Base-by-base conservation (phyloP, 805 yeast genomes). In the Candida patagonica region DNA sequence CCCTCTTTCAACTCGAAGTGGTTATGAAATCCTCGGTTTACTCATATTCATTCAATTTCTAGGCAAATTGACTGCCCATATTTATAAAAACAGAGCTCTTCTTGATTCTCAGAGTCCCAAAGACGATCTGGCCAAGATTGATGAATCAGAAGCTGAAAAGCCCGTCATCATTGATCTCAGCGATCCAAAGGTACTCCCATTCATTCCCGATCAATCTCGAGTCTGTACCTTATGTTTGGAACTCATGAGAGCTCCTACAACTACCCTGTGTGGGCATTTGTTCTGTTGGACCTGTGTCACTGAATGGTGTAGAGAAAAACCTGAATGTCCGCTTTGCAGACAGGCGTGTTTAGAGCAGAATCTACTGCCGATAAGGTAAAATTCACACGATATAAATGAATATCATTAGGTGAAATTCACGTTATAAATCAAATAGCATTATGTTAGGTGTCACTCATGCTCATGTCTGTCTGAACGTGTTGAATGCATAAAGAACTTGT, bases 241-340 rank as follows among this genome's bases (percentile, higher is more conserved):
- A 6, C 67, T 71, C 12, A 83, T 89, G 92, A 67, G 62, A 1
- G 74, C 83, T 45, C 97, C 98, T 4, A 67, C 95, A 1, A 74
- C 84, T 44, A 86, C 95, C 0, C 73, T 78, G 4, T 89, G 98
- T 61, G 98, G 97, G 0, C 98, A 89, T 57, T 42, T 85, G 12
- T 89, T 84, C 58, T 89, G 98, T 61, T 89, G 97, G 96, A 68
- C 66, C 5, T 89, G 97, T 57, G 76, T 87, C 4, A 68, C 77
- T 5, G 94, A 83, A 50, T 89, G 97, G 97, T 75, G 87, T 43
- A 68, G 85, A 46, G 95, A 87, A 48, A 70, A 73, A 44, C 79
- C 86, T 0, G 96, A 87, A 54, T 89, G 98, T 56, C 97, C 98
- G 0, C 64, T 92, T 21, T 92, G 97, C 55, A 62, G 97, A 40